phyloP scores from a whole-genome alignment of 192 early-diverging fungal genomes.

The Lobosporangium transversale region DNA sequence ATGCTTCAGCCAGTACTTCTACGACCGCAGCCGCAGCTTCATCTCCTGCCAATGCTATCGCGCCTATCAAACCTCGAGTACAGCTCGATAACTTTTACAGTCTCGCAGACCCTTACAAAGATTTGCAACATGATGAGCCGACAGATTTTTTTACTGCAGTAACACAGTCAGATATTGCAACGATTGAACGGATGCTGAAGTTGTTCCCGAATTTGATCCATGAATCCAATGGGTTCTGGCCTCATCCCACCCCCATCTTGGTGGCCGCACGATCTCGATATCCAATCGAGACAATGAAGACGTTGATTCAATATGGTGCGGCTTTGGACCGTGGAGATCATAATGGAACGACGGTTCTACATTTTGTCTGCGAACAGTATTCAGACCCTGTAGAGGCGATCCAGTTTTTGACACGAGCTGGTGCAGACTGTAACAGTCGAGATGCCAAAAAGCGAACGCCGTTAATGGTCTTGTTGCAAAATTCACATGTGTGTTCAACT shows the following conservation, averaged over 20 bases:
- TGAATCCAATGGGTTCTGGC: conserved; percentile 45
- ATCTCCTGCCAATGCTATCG: not conserved
- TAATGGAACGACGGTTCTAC: conserved; percentile 43
- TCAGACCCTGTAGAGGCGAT: conserved; percentile 25
- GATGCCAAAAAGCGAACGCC: conserved; percentile 52
- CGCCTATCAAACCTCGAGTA: conserved; percentile 11
- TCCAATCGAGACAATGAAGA: conserved; percentile 34
- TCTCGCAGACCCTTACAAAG: conserved; percentile 40
- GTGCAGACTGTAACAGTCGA: conserved; percentile 38
- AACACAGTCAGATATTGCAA: conserved; percentile 25
- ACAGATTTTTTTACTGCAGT: conserved; percentile 40
- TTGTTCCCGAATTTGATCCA: conserved; percentile 30
- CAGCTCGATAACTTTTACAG: conserved; percentile 41
- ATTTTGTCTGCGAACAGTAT: conserved; percentile 50
- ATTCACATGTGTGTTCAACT: conserved; percentile 18
- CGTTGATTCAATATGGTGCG: conserved; percentile 21
- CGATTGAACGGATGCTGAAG: conserved; percentile 39
- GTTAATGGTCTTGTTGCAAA: conserved; percentile 38
- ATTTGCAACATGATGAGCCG: conserved; percentile 28
- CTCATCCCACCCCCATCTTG: conserved; percentile 40
- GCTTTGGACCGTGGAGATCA: conserved; percentile 44
- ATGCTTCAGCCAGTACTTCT: not conserved
- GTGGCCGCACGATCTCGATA: conserved; percentile 36
- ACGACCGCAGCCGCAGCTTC: conserved; percentile 1
- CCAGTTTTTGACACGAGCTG: conserved; percentile 26